phyloP scores from a whole-genome alignment of 108 stramenopile genomes.

The Hondaea fermentalgiana region DNA sequence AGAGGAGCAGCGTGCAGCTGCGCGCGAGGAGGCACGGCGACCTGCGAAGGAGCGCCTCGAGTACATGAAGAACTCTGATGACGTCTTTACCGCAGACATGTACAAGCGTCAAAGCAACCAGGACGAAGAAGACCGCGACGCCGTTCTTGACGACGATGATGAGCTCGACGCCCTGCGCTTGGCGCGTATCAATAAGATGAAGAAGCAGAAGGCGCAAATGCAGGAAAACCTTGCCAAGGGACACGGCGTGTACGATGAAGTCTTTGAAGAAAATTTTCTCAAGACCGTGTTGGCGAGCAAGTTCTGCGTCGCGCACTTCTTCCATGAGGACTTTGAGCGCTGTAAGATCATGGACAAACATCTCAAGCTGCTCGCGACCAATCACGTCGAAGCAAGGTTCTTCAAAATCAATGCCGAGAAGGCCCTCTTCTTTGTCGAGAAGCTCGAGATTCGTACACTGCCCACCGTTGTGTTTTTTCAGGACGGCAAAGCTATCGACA shows the following conservation, averaged over 20 bases:
- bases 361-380: slow-evolving; percentile 58
- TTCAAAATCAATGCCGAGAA: slow-evolving; percentile 83
- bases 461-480: slow-evolving; percentile 68
- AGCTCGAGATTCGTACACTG: slow-evolving; percentile 64
- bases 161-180: slow-evolving; percentile 66
- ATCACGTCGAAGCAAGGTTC: slow-evolving; percentile 58
- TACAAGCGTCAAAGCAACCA: slow-evolving; percentile 30
- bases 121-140: slow-evolving; percentile 18
- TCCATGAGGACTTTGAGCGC: slow-evolving; percentile 82
- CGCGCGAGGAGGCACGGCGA: not conserved
- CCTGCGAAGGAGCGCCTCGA: not conserved
- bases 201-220: slow-evolving; percentile 49
- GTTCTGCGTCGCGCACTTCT: slow-evolving; percentile 81
- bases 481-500: slow-evolving; percentile 53
- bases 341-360: slow-evolving; percentile 93
- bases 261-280: slow-evolving; percentile 71
- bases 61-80: not conserved
- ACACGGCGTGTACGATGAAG: slow-evolving; percentile 85
- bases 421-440: slow-evolving; percentile 89
- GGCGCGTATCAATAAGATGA: slow-evolving; percentile 66
- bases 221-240: slow-evolving; percentile 72
- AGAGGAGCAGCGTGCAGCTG: not conserved
- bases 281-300: slow-evolving; percentile 47
- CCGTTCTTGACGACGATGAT: slow-evolving; percentile 55
- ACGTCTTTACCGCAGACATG: not conserved